phyloP scores from a whole-genome alignment of 768 basidiomycete species.

The Termitomyces sp. region DNA sequence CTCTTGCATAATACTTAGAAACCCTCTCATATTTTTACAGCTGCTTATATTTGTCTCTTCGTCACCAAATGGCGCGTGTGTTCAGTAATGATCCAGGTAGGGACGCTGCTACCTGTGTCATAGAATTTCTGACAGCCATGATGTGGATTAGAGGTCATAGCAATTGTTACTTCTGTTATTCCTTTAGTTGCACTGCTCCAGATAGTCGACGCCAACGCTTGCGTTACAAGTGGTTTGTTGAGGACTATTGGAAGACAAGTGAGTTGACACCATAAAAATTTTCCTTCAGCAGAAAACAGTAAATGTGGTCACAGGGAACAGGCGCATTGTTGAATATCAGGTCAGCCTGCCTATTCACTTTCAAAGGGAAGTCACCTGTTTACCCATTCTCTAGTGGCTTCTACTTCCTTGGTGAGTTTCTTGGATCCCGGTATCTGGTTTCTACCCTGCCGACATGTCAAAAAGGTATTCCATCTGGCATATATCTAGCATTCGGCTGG shows the following conservation, averaged over 20 bases:
- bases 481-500: neutral
- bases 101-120: too few relatives aligned
- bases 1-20: neutral
- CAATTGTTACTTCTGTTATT: neutral
- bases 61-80: neutral
- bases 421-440: neutral
- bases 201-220: neutral
- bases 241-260: neutral
- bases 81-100: neutral
- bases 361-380: neutral
- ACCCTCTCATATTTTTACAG: neutral
- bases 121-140: neutral
- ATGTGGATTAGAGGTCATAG: neutral
- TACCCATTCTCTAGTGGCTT: neutral
- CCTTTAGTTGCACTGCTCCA: neutral
- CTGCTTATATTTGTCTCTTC: neutral
- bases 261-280: neutral
- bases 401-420: neutral
- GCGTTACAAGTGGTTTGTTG: neutral
- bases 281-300: too few relatives aligned
- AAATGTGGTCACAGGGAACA: neutral
- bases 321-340: neutral
- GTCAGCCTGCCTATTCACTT: neutral
- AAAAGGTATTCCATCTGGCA: neutral
- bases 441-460: neutral